Percentiles rank a stretch among this genome's conserved stretches.
These are phyloP conservation scores for Phytophthora podocarpi DNA, from an alignment of 352 stramenopile species.

Conservation along the genomic window DNA sequence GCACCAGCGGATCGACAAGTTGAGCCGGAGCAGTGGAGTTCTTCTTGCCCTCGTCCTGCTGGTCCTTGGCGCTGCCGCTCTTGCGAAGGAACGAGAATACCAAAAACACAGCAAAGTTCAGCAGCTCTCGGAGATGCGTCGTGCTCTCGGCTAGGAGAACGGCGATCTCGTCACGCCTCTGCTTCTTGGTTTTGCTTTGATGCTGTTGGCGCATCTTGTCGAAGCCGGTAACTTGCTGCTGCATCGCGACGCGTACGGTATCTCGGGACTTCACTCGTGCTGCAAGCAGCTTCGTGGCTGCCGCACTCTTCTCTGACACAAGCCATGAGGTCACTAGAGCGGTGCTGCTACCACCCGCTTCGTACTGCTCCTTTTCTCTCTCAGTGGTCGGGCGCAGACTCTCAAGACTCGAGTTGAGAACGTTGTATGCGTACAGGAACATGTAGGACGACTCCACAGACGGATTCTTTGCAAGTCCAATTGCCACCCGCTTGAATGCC, in stretches of 20 bases:
- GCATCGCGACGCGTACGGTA: conserved; percentile 59
- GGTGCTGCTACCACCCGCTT: conserved; percentile 35
- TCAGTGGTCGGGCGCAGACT: conserved; percentile 69
- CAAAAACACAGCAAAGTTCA: conserved; percentile 85
- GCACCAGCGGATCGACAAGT: conserved; percentile 93
- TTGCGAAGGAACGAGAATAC: conserved; percentile 73
- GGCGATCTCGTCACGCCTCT: conserved; percentile 45
- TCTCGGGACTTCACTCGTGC: conserved; percentile 57
- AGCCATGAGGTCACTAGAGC: conserved; percentile 69
- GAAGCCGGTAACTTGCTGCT: conserved; percentile 81
- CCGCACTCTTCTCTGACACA: conserved; percentile 80
- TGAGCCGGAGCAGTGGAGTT: conserved; percentile 31
- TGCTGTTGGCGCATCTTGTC: conserved; percentile 63
- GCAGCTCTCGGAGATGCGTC: conserved; percentile 78
- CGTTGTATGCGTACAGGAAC: conserved; percentile 86
- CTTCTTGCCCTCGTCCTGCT: conserved; percentile 21
- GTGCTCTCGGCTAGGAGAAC: conserved; percentile 44
- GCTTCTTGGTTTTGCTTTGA: conserved; percentile 44
- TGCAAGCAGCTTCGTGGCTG: conserved; percentile 62
- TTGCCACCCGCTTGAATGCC: conserved; percentile 77
- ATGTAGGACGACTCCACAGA: conserved; percentile 86
- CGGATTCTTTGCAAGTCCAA: conserved; percentile 84
- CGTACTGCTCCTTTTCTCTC: conserved; percentile 69
- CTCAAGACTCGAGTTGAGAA: conserved; percentile 80
- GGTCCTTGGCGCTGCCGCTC: conserved; percentile 29